Evolutionary conservation across 345 rosid genomes (phyloP).

Genomic region (Diplotaxis tenuifolia): DNA sequence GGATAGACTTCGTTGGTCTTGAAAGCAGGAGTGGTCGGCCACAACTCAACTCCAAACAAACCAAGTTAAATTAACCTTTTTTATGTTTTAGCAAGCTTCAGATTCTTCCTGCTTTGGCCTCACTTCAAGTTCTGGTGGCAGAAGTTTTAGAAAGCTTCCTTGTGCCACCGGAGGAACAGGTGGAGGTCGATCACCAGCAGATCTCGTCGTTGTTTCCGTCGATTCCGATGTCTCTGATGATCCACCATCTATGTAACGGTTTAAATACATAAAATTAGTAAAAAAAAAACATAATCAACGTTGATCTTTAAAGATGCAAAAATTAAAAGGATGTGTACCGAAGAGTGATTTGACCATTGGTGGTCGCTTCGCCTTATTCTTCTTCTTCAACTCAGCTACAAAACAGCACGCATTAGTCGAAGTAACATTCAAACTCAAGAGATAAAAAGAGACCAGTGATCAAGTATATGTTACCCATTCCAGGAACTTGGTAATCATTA

Average conservation of each 20-base stretch:
- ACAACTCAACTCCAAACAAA: constrained; percentile 22
- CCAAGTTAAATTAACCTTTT: background rate
- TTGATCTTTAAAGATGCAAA: background rate
- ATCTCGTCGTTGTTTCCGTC: constrained; percentile 45
- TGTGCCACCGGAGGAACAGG: constrained; percentile 37
- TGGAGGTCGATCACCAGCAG: constrained; percentile 37
- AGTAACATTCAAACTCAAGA: background rate
- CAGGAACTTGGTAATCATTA: constrained; percentile 86
- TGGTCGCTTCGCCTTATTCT: constrained; percentile 53
- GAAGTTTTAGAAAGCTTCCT: constrained; percentile 65
- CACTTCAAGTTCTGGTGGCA: constrained; percentile 56
- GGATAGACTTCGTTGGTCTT: background rate
- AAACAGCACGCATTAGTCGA: constrained; percentile 5
- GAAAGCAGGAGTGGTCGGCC: constrained; percentile 17
- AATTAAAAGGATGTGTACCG: constrained; percentile 40
- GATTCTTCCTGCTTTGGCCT: constrained; percentile 38
- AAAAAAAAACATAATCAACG: background rate
- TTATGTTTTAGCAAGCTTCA: constrained; percentile 27
- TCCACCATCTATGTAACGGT: constrained; percentile 12
- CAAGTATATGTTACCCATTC: constrained; percentile 56
- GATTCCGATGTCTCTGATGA: constrained; percentile 45
- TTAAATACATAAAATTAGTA: background rate
- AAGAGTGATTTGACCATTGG: constrained; percentile 82
- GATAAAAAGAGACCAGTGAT: constrained; percentile 12
- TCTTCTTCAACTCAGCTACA: constrained; percentile 86